These are phyloP conservation scores for Pisolithus tinctorius DNA, from an alignment of 768 basidiomycete species.

Conservation along the genomic window DNA sequence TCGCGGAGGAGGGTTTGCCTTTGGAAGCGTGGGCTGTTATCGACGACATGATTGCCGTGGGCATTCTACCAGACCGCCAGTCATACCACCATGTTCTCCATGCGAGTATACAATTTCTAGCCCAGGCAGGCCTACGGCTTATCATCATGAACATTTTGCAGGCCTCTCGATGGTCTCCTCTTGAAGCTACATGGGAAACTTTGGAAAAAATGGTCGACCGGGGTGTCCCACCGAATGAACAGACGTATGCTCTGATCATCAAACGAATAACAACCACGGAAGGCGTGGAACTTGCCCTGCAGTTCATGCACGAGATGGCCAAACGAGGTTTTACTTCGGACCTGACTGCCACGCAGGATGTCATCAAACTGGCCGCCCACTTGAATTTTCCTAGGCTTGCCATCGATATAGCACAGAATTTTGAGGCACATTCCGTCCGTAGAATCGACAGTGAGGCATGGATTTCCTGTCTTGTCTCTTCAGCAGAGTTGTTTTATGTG, in stretches of 20 bases:
- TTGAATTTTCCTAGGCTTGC: slow-evolving; percentile 59
- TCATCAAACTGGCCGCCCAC: slow-evolving; percentile 50
- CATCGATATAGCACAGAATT: slow-evolving; percentile 58
- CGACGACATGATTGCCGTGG: slow-evolving; percentile 57
- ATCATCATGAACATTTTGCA: slow-evolving; percentile 20
- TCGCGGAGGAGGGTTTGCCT: slow-evolving; percentile 36
- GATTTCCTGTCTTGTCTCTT: slow-evolving; percentile 59
- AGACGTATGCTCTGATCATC: slow-evolving; percentile 51
- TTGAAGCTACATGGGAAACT: slow-evolving; percentile 40
- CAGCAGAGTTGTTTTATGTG: slow-evolving; percentile 64
- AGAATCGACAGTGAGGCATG: slow-evolving; percentile 50
- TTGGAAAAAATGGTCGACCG: slow-evolving; percentile 50
- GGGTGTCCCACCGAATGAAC: slow-evolving; percentile 41
- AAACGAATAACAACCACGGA: slow-evolving; percentile 34
- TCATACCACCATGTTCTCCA: slow-evolving; percentile 56
- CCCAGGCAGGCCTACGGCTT: neutral
- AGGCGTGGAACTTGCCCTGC: slow-evolving; percentile 63
- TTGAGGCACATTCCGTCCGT: slow-evolving; percentile 49
- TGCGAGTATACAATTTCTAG: slow-evolving; percentile 33
- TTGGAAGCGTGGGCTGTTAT: slow-evolving; percentile 58
- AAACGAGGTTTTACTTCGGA: slow-evolving; percentile 42
- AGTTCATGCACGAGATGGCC: slow-evolving; percentile 55
- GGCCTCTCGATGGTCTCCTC: slow-evolving; percentile 38
- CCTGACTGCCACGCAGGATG: slow-evolving; percentile 39
- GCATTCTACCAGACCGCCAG: slow-evolving; percentile 41